Conservation (phyloP, 2,329 filamentous ascomycete species). For the Trichoderma aggressivum region DNA sequence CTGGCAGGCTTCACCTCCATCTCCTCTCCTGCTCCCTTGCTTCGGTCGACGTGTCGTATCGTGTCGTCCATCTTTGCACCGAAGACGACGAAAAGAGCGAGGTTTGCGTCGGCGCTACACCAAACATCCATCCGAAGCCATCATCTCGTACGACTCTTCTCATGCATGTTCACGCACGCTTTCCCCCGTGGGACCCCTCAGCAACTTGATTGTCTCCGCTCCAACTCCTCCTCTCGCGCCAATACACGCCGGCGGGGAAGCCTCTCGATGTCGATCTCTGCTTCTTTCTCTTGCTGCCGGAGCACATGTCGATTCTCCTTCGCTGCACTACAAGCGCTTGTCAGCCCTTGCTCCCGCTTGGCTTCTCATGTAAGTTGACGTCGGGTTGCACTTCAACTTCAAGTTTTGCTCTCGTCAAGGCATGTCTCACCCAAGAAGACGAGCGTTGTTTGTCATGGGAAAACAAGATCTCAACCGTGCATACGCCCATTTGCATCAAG, state of each 20-base stretch:
- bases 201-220: slow-evolving; percentile 7
- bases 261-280: slow-evolving; percentile 11
- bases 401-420: not conserved
- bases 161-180: not conserved
- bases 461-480: slow-evolving; percentile 3
- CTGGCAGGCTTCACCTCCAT: not conserved
- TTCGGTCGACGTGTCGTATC: not conserved
- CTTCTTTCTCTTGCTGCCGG: not conserved
- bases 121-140: slow-evolving; percentile 1
- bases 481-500: not conserved
- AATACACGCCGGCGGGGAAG: slow-evolving; percentile 13
- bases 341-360: not conserved
- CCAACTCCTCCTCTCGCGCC: not conserved
- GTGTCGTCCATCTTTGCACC: not conserved
- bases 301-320: not conserved
- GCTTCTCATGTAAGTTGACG: slow-evolving; percentile 10
- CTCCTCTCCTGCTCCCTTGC: not conserved
- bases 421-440: not conserved
- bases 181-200: slow-evolving; percentile 12
- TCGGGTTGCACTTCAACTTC: not conserved
- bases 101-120: slow-evolving; percentile 8
- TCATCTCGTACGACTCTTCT: not conserved
- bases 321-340: not conserved
- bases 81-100: not conserved
- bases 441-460: not conserved